Conservation (phyloP, 495 filamentous ascomycete genomes). For the Pyrenula massariospora region DNA sequence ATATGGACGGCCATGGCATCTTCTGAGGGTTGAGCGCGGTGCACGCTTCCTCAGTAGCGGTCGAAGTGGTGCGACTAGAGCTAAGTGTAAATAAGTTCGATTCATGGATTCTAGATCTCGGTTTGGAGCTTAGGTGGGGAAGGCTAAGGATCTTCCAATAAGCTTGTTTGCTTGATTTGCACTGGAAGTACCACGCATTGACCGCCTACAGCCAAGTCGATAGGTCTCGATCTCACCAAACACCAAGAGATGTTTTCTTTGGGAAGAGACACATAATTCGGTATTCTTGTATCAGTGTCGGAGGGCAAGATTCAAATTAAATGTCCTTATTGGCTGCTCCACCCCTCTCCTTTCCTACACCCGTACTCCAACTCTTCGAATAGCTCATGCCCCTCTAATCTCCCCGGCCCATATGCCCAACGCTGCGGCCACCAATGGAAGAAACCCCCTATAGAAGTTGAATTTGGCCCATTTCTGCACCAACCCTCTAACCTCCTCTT, state of each 20-base stretch:
- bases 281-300: not conserved
- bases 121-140: not conserved
- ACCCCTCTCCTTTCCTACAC: too few species aligned
- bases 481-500: not conserved
- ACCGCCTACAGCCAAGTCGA: not conserved
- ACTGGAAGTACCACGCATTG: not conserved
- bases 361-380: too few species aligned
- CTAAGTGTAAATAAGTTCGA: too few species aligned
- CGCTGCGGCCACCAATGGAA: slow-evolving; percentile 1
- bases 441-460: slow-evolving; percentile 2
- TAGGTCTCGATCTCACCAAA: not conserved
- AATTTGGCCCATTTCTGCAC: slow-evolving; percentile 2
- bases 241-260: not conserved
- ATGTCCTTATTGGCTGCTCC: not conserved
- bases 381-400: not conserved
- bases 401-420: slow-evolving; percentile 1
- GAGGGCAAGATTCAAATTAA: not conserved
- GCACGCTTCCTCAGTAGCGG: not conserved
- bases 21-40: not conserved
- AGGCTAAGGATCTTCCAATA: not conserved
- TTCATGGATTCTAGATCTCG: not conserved
- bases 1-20: not conserved
- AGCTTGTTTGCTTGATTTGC: not conserved
- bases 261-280: not conserved
- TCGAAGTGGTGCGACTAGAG: not conserved